Evolutionary conservation across 192 early-diverging fungal species (phyloP).

Genomic region (Coemansia pectinata): DNA sequence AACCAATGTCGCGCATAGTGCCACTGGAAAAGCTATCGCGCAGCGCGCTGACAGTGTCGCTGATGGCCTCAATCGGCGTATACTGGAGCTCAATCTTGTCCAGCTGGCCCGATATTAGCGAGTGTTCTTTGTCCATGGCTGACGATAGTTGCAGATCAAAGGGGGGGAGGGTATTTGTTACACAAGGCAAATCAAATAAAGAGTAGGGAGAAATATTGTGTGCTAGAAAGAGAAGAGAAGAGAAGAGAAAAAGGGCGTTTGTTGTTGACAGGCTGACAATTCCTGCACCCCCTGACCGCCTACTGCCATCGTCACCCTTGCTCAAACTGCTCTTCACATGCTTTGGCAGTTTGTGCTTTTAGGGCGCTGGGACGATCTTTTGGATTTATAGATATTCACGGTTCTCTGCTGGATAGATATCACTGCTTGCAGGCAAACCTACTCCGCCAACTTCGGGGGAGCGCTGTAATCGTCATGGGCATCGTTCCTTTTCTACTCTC

Average conservation of each 20-base stretch:
- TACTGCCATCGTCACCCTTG: neutral
- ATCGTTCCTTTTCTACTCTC: neutral
- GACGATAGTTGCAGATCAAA: neutral
- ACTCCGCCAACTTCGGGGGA: neutral
- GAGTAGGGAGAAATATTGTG: neutral
- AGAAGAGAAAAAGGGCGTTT: neutral
- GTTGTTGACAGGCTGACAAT: neutral
- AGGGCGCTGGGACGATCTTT: neutral
- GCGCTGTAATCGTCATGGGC: neutral
- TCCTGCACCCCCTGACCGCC: neutral
- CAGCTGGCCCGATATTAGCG: slow-evolving; percentile 26
- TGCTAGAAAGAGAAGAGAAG: neutral
- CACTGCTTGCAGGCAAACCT: neutral
- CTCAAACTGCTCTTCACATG: slow-evolving; percentile 6
- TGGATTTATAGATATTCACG: neutral
- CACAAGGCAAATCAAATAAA: neutral
- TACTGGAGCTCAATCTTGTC: slow-evolving; percentile 31
- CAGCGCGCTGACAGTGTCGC: slow-evolving; percentile 43
- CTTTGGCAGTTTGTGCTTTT: neutral
- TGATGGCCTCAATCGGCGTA: slow-evolving; percentile 50
- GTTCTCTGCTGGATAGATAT: neutral
- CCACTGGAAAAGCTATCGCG: slow-evolving; percentile 50
- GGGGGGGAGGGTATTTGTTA: neutral
- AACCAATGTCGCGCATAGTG: slow-evolving; percentile 14
- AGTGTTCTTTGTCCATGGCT: slow-evolving; percentile 39